phyloP scores from a whole-genome alignment of 2,329 filamentous ascomycete species.

The Daldinia eschscholtzii region DNA sequence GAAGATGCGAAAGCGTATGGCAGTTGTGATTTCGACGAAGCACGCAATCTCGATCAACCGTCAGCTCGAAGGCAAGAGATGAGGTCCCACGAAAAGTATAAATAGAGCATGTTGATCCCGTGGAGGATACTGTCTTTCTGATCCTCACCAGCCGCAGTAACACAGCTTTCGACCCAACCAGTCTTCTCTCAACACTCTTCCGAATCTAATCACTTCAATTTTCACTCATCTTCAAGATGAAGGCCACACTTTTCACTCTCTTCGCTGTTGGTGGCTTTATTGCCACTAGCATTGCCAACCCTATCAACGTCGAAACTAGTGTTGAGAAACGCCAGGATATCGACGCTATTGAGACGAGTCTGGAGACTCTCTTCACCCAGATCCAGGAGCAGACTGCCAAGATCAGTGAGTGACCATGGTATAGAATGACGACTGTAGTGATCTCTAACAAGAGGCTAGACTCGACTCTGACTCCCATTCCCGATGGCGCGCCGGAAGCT shows the following conservation, averaged over 20 bases:
- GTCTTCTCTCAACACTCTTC: constrained; percentile 10
- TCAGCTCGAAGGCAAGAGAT: background rate
- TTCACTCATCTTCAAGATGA: constrained; percentile 44
- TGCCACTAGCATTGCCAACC: constrained; percentile 46
- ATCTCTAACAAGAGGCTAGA: constrained; percentile 44
- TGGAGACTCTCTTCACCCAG: constrained; percentile 42
- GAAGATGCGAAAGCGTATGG: background rate
- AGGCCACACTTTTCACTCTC: constrained; percentile 45
- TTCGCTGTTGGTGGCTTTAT: constrained; percentile 48
- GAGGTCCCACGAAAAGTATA: constrained; percentile 25
- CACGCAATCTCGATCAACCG: constrained; percentile 23
- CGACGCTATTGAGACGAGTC: constrained; percentile 39
- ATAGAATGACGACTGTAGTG: background rate
- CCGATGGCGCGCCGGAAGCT: constrained; percentile 38
- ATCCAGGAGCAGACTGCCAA: constrained; percentile 47
- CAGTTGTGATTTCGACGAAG: constrained; percentile 14
- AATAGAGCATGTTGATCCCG: constrained; percentile 30
- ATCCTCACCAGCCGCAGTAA: constrained; percentile 32
- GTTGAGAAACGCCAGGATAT: constrained; percentile 47
- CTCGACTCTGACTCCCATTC: constrained; percentile 38
- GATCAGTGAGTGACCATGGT: constrained; percentile 43
- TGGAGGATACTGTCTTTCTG: constrained; percentile 3
- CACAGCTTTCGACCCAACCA: constrained; percentile 22
- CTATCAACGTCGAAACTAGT: constrained; percentile 34
- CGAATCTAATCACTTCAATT: constrained; percentile 12